A percentile compares a stretch with the other conserved stretches of the same genome.
phyloP scores from a whole-genome alignment of 768 basidiomycete genomes.

The Dioszegia aurantiaca region DNA sequence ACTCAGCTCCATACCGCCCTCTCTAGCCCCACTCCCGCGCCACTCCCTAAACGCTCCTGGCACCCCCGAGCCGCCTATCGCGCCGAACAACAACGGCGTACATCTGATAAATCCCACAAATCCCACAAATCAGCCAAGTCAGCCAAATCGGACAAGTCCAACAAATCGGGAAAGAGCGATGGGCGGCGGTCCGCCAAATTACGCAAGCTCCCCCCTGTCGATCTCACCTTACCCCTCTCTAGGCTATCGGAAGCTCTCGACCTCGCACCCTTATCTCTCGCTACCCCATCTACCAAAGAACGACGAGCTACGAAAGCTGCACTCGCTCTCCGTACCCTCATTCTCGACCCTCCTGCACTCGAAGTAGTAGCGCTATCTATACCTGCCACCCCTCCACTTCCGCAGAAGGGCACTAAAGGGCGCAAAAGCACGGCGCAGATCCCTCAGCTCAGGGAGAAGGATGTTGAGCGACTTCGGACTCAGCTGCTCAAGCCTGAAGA shows the following conservation, averaged over 20 bases:
- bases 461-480: constrained; percentile 24
- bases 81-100: not conserved
- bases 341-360: constrained; percentile 18
- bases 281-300: constrained; percentile 4
- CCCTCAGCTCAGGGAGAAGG: constrained; percentile 20
- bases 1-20: constrained; percentile 10
- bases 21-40: not conserved
- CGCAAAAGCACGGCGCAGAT: constrained; percentile 6
- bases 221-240: constrained; percentile 11
- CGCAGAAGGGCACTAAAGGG: constrained; percentile 13
- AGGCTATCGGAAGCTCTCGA: constrained; percentile 15
- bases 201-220: constrained; percentile 12
- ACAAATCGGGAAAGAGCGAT: constrained; percentile 11
- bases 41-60: constrained; percentile 6
- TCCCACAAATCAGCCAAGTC: constrained; percentile 2
- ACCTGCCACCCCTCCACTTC: constrained; percentile 5
- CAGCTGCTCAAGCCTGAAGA: constrained; percentile 26
- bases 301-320: constrained; percentile 27
- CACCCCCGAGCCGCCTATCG: not conserved
- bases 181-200: constrained; percentile 2
- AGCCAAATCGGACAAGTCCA: constrained; percentile 2
- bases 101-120: constrained; percentile 12
- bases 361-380: constrained; percentile 6
- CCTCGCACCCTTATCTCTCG: constrained; percentile 5
- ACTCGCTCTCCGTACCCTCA: constrained; percentile 22